Conservation (phyloP, 148 eudicot species). For the Heliamphora exappendiculata region DNA sequence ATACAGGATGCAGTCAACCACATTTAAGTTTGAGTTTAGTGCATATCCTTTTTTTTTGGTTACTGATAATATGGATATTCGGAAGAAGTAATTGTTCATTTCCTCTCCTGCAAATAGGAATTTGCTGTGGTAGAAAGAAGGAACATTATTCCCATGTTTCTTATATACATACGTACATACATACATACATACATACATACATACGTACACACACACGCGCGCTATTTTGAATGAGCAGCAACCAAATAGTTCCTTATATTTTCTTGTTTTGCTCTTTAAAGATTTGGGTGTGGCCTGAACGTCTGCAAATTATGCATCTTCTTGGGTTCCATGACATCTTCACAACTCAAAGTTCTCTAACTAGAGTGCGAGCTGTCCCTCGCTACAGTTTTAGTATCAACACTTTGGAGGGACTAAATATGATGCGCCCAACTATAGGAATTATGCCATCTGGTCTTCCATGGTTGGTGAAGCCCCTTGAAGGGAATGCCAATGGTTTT, state of each 20-base stretch:
- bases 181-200: too few relatives aligned
- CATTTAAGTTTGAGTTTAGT: not conserved
- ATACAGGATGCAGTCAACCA: not conserved
- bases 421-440: conserved; percentile 57
- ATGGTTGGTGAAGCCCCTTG: conserved; percentile 40
- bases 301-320: conserved; percentile 72
- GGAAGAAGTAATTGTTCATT: not conserved
- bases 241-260: not conserved
- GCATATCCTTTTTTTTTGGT: not conserved
- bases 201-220: too few relatives aligned
- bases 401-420: conserved; percentile 63
- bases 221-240: not conserved
- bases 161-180: not conserved
- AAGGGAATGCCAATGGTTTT: conserved; percentile 11
- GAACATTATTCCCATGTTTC: not conserved
- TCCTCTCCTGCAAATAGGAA: not conserved
- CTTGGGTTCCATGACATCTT: conserved; percentile 57
- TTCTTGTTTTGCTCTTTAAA: conserved; percentile 17
- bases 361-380: conserved; percentile 73
- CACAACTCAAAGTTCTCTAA: conserved; percentile 54
- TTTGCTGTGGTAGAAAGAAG: not conserved
- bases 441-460: conserved; percentile 90
- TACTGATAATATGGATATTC: not conserved
- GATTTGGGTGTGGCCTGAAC: conserved; percentile 95
- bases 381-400: conserved; percentile 68